Evolutionary conservation across 2,329 filamentous ascomycete species (phyloP).

Genomic region (Cytospora piceicola): DNA sequence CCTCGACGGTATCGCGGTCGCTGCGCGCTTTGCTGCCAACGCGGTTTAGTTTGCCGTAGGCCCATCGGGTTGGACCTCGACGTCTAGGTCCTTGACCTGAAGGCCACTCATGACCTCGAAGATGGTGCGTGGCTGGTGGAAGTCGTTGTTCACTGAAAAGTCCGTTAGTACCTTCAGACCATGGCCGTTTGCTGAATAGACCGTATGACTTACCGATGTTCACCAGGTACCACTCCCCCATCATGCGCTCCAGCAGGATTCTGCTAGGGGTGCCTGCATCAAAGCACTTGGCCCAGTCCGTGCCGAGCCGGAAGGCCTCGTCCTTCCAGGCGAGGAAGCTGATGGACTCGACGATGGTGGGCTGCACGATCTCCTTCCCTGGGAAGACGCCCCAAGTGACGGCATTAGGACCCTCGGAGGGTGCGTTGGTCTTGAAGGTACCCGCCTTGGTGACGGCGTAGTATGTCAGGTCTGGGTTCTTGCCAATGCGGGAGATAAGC

Average conservation of each 20-base stretch:
- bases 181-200: too few species aligned
- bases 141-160: constrained; percentile 89
- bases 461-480: constrained; percentile 83
- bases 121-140: constrained; percentile 80
- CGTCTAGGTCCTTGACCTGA: constrained; percentile 66
- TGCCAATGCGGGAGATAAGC: constrained; percentile 76
- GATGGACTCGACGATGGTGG: constrained; percentile 97
- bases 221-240: constrained; percentile 90
- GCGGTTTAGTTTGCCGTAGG: constrained; percentile 18
- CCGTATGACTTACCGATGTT: constrained; percentile 76
- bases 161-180: background rate
- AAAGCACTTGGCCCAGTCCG: constrained; percentile 94
- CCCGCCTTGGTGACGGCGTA: constrained; percentile 89
- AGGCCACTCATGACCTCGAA: constrained; percentile 86
- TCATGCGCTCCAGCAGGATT: constrained; percentile 77
- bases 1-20: constrained; percentile 15
- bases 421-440: constrained; percentile 81
- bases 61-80: constrained; percentile 38
- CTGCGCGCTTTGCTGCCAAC: background rate
- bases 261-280: constrained; percentile 76
- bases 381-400: constrained; percentile 99
- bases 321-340: constrained; percentile 99
- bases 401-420: constrained; percentile 89
- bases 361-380: constrained; percentile 98
- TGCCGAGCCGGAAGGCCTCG: constrained; percentile 89